phyloP scores from a whole-genome alignment of 2,329 filamentous ascomycete genomes.

The Fusarium hainanense region DNA sequence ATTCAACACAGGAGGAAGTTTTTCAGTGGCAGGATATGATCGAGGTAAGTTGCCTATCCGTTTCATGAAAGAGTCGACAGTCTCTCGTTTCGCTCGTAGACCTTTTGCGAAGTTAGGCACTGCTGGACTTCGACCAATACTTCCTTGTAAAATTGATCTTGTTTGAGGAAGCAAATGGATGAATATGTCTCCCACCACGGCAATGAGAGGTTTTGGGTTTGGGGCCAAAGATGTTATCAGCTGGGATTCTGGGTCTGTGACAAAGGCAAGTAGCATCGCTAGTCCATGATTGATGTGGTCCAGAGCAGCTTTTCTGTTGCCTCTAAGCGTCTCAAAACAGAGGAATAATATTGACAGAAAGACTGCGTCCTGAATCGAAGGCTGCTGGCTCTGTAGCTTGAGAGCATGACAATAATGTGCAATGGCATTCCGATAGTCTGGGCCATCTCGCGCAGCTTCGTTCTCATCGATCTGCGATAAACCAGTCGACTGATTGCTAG shows the following conservation, averaged over 20 bases:
- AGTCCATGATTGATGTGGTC: constrained; percentile 53
- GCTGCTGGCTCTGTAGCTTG: constrained; percentile 44
- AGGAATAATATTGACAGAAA: constrained; percentile 50
- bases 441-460: background rate
- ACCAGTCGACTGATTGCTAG: background rate
- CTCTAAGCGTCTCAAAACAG: constrained; percentile 49
- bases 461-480: background rate
- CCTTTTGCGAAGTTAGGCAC: constrained; percentile 38
- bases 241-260: constrained; percentile 42
- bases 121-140: constrained; percentile 7
- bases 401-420: constrained; percentile 52
- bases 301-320: constrained; percentile 47
- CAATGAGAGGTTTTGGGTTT: constrained; percentile 38
- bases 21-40: background rate
- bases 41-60: constrained; percentile 21
- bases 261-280: constrained; percentile 48
- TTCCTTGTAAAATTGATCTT: constrained; percentile 27
- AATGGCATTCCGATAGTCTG: constrained; percentile 49
- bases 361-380: constrained; percentile 46
- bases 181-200: constrained; percentile 32
- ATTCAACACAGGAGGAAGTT: constrained; percentile 19
- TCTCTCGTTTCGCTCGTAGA: constrained; percentile 26
- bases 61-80: constrained; percentile 34
- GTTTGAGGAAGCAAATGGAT: constrained; percentile 24
- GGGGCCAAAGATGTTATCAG: constrained; percentile 28